Evolutionary conservation across 106 monocot genomes (phyloP).

Genomic region (Dendrobium nobile): DNA sequence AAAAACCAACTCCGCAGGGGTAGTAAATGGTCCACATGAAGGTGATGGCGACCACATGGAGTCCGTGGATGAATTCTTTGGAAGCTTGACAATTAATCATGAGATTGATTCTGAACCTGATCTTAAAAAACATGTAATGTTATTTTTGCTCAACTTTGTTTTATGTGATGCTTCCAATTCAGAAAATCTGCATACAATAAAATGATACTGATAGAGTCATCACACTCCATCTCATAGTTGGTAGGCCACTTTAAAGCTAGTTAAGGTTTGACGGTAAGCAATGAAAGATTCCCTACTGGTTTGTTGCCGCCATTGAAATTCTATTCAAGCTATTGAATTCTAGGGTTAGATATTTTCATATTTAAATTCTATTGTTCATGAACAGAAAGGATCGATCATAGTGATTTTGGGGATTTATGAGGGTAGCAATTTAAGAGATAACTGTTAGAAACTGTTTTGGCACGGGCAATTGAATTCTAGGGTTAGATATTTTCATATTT

Average conservation of each 20-base stretch:
- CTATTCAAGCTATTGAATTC: neutral
- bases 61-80: constrained; percentile 32
- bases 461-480: neutral
- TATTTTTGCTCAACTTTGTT: neutral
- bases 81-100: constrained; percentile 28
- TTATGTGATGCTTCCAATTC: neutral
- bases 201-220: neutral
- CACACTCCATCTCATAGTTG: neutral
- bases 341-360: constrained; percentile 3
- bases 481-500: constrained; percentile 1
- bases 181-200: neutral
- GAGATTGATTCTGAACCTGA: constrained; percentile 69
- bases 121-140: constrained; percentile 71
- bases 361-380: neutral
- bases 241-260: neutral
- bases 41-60: constrained; percentile 21
- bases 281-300: neutral
- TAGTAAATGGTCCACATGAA: constrained; percentile 12
- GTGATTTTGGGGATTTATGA: neutral
- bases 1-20: constrained; percentile 30
- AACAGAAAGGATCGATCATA: neutral
- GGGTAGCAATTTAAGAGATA: neutral
- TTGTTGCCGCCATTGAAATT: neutral
- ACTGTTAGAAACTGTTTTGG: neutral
- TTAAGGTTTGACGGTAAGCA: neutral